A percentile compares a stretch with the other conserved stretches of the same genome.
Evolutionary conservation across 805 yeast genomes (phyloP).

Genomic region (Kluyveromyces wickerhamii): DNA sequence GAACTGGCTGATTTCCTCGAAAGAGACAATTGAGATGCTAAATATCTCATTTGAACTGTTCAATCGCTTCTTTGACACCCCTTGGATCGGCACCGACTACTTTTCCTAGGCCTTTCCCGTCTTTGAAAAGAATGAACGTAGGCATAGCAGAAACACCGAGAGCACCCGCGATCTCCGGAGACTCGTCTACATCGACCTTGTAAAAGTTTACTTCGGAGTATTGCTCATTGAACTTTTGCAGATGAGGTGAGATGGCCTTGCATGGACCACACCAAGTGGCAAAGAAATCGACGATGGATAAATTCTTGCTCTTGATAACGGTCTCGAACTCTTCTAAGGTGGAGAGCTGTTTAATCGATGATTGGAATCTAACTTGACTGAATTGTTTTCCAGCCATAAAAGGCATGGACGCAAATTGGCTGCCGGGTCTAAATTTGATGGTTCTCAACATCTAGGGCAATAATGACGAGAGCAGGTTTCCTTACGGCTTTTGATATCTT

Average conservation of each 20-base stretch:
- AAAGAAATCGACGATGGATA: constrained; percentile 54
- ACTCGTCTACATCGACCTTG: constrained; percentile 64
- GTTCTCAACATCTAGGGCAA: too few relatives aligned
- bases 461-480: too few relatives aligned
- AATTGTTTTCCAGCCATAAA: too few relatives aligned
- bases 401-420: too few relatives aligned
- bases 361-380: constrained; percentile 5
- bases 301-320: constrained; percentile 30
- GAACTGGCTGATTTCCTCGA: too few relatives aligned
- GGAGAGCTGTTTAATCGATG: constrained; percentile 30
- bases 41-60: too few relatives aligned
- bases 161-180: constrained; percentile 49
- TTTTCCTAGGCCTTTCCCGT: constrained; percentile 48
- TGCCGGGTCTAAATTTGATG: too few relatives aligned
- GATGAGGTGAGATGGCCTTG: constrained; percentile 56
- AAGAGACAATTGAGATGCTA: too few relatives aligned
- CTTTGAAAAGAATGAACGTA: constrained; percentile 54
- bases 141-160: constrained; percentile 71
- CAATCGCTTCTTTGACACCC: constrained; percentile 29
- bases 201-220: constrained; percentile 46
- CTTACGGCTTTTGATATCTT: too few relatives aligned
- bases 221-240: constrained; percentile 34
- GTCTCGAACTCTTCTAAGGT: constrained; percentile 31
- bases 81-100: constrained; percentile 54
- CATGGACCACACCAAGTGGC: constrained; percentile 82